Percentiles rank a stretch among this genome's conserved stretches.
These are phyloP conservation scores for Silene conica DNA, from an alignment of 148 eudicot genomes.

Conservation along the genomic window DNA sequence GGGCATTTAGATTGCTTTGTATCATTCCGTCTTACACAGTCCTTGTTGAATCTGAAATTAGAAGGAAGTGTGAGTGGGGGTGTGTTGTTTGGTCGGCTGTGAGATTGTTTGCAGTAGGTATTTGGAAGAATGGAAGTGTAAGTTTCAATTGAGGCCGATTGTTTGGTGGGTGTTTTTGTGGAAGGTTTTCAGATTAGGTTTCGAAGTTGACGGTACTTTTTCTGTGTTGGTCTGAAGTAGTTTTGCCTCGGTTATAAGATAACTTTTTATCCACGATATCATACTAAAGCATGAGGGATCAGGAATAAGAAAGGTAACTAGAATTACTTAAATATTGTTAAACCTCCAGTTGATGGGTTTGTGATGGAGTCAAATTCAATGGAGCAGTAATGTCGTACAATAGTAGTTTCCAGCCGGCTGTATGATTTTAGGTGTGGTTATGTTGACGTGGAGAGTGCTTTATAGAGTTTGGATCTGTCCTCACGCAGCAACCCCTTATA, in stretches of 20 bases:
- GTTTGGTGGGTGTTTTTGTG: not conserved
- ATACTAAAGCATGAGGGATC: not conserved
- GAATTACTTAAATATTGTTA: not conserved
- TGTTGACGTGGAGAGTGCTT: no score
- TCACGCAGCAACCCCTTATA: no score
- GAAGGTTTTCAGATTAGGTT: not conserved
- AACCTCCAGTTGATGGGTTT: not conserved
- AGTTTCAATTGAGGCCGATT: not conserved
- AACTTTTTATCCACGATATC: not conserved
- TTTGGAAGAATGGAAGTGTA: not conserved
- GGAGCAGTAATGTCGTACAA: not conserved
- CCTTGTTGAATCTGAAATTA: not conserved
- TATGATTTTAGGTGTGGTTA: not conserved
- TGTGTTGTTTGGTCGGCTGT: not conserved
- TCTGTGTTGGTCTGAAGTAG: not conserved
- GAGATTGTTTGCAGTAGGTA: not conserved
- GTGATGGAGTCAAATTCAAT: not conserved
- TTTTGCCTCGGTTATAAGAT: not conserved
- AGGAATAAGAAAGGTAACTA: not conserved
- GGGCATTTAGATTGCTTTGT: not conserved
- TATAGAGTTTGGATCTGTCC: no score
- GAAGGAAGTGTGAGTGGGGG: no score
- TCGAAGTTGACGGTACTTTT: not conserved
- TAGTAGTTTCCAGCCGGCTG: not conserved
- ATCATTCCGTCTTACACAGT: not conserved